phyloP scores from a whole-genome alignment of 768 basidiomycete genomes.

The Suillus brevipes region DNA sequence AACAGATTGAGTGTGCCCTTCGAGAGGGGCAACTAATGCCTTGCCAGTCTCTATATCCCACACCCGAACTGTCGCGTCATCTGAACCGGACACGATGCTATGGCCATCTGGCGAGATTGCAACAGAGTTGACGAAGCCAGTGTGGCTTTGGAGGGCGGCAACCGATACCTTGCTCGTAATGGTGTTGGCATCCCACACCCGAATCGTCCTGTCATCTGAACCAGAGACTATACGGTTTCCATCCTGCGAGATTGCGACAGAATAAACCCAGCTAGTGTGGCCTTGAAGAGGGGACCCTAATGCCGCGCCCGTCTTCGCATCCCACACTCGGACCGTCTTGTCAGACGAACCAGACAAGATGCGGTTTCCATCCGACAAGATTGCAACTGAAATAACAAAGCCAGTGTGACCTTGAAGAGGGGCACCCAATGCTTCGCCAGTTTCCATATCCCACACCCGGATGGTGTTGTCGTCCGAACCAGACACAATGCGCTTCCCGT shows the following conservation, averaged over 20 bases:
- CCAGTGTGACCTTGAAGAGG: background rate
- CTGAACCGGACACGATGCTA: conserved; percentile 7
- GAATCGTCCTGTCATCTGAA: background rate
- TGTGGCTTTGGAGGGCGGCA: background rate
- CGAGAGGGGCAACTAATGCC: background rate
- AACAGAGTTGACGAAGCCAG: background rate
- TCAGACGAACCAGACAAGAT: conserved; percentile 8
- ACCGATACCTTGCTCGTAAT: background rate
- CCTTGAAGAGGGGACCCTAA: conserved; percentile 1
- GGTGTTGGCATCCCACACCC: background rate
- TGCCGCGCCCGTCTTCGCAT: background rate
- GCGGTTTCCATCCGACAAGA: conserved; percentile 4
- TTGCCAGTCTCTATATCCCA: background rate
- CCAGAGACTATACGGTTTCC: background rate
- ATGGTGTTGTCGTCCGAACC: background rate
- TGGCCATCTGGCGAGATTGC: conserved; percentile 8
- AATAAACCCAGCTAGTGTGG: background rate
- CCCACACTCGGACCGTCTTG: conserved; percentile 4
- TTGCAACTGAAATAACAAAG: background rate
- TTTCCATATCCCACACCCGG: conserved; percentile 15
- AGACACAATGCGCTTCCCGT: background rate
- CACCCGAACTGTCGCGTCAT: background rate
- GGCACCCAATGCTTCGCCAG: background rate
- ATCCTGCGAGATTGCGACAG: background rate
- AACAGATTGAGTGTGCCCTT: background rate